These are phyloP conservation scores for Myxozyma vanderwaltii DNA, from an alignment of 805 yeast species.

Conservation along the genomic window DNA sequence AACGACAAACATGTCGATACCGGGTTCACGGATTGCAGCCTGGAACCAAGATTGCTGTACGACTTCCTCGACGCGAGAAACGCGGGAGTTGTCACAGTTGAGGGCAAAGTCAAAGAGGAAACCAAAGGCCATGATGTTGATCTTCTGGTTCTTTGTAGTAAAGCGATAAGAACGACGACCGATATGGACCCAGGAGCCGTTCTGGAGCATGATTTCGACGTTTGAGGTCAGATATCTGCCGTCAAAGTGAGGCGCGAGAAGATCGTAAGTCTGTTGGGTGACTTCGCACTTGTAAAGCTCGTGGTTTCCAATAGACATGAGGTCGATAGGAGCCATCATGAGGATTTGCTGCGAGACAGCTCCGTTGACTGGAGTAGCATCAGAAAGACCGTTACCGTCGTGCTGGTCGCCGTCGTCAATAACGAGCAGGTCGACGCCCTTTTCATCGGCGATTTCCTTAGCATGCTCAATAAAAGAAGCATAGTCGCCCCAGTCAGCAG, in stretches of 20 bases:
- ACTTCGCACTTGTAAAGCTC: slow-evolving; percentile 74
- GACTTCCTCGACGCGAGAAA: slow-evolving; percentile 60
- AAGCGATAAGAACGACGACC: slow-evolving; percentile 71
- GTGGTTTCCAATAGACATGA: slow-evolving; percentile 87
- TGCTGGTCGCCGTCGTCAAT: slow-evolving; percentile 92
- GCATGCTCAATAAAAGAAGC: slow-evolving; percentile 64
- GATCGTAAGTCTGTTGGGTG: slow-evolving; percentile 64
- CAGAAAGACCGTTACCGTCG: slow-evolving; percentile 87
- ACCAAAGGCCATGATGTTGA: slow-evolving; percentile 67
- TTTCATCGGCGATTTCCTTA: slow-evolving; percentile 47
- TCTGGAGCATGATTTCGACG: slow-evolving; percentile 41
- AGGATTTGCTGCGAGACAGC: slow-evolving; percentile 62
- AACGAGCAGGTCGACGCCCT: slow-evolving; percentile 64
- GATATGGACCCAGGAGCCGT: slow-evolving; percentile 57
- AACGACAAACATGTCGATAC: slow-evolving; percentile 67
- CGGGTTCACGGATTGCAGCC: slow-evolving; percentile 45
- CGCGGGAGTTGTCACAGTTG: slow-evolving; percentile 61
- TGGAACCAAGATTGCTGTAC: slow-evolving; percentile 67
- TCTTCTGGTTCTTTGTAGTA: slow-evolving; percentile 55
- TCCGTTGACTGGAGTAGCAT: slow-evolving; percentile 77
- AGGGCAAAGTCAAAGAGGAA: slow-evolving; percentile 76
- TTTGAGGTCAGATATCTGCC: slow-evolving; percentile 60
- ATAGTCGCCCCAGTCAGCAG: slow-evolving; percentile 93
- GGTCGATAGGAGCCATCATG: slow-evolving; percentile 64
- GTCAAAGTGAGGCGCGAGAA: slow-evolving; percentile 56